Evolutionary conservation across 2,329 filamentous ascomycete species (phyloP).

Genomic region (Beauveria australis): DNA sequence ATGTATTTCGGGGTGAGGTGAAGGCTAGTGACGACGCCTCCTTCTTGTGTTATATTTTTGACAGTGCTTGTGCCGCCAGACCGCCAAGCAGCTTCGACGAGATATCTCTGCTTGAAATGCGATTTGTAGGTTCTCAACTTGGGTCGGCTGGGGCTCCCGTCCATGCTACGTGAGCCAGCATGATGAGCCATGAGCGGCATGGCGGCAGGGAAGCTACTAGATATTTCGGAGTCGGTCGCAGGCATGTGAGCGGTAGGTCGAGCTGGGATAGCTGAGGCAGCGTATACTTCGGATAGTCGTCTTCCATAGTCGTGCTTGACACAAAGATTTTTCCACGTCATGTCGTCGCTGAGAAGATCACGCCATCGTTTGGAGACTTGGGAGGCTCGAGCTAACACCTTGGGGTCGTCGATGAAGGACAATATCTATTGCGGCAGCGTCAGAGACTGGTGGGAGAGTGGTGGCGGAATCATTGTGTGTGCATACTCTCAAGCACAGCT

Average conservation of each 20-base stretch:
- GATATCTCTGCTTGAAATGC: constrained; percentile 94
- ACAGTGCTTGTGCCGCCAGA: constrained; percentile 79
- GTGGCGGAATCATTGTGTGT: background rate
- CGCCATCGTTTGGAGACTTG: constrained; percentile 95
- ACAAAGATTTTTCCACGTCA: constrained; percentile 96
- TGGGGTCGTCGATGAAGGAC: constrained; percentile 94
- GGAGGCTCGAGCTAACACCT: constrained; percentile 83
- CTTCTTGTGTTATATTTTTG: constrained; percentile 88
- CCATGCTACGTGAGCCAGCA: constrained; percentile 45
- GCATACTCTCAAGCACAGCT: constrained; percentile 79
- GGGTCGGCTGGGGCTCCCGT: constrained; percentile 42
- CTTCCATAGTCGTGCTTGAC: constrained; percentile 86
- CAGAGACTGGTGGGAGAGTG: background rate
- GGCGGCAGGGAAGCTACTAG: constrained; percentile 38
- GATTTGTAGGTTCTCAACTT: constrained; percentile 82
- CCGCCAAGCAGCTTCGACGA: constrained; percentile 95
- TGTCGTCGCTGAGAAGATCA: constrained; percentile 88
- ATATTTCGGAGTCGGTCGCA: constrained; percentile 29
- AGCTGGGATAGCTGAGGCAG: constrained; percentile 21
- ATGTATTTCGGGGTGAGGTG: constrained; percentile 95
- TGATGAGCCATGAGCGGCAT: constrained; percentile 28
- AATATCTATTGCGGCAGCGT: constrained; percentile 54
- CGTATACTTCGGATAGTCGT: constrained; percentile 44
- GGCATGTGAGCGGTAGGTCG: constrained; percentile 22
- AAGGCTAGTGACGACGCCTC: constrained; percentile 91